Conservation (phyloP, 371 early-diverging fungal genomes). For the Rhizopus delemar region DNA sequence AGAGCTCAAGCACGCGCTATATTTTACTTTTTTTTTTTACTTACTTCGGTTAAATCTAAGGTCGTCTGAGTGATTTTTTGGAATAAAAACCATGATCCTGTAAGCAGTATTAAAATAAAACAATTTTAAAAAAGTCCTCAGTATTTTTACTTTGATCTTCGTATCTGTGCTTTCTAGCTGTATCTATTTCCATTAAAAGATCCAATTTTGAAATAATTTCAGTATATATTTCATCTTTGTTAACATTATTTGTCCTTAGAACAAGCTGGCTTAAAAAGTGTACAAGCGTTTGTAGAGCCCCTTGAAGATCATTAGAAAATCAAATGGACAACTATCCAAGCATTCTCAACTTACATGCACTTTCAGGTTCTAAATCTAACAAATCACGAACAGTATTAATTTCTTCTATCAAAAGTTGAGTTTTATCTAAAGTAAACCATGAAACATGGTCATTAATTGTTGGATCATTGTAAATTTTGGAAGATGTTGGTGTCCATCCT, state of each 20-base stretch:
- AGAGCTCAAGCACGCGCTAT: background rate
- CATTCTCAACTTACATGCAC: conserved; percentile 71
- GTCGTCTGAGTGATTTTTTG: conserved; percentile 28
- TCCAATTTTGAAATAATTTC: conserved; percentile 58
- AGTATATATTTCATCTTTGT: conserved; percentile 32
- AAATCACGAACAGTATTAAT: conserved; percentile 73
- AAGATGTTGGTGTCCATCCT: conserved; percentile 12
- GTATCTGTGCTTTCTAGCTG: conserved; percentile 63
- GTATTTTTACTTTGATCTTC: conserved; percentile 56
- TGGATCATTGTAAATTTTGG: conserved; percentile 26
- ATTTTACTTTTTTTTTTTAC: conserved; percentile 13
- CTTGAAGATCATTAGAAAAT: conserved; percentile 23
- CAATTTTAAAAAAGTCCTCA: background rate
- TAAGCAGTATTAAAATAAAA: background rate
- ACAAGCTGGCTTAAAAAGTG: conserved; percentile 48
- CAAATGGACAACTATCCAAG: conserved; percentile 6
- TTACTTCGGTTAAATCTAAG: conserved; percentile 22
- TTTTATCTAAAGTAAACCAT: conserved; percentile 49
- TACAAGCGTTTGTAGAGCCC: conserved; percentile 56
- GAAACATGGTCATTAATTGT: conserved; percentile 17
- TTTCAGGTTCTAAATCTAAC: conserved; percentile 83
- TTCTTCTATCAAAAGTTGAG: conserved; percentile 57
- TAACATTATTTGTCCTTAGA: conserved; percentile 12
- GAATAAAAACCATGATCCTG: conserved; percentile 38
- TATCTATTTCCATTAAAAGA: conserved; percentile 58